Evolutionary conservation across 352 stramenopile species (phyloP).

Genomic region (Phytophthora boehmeriae): DNA sequence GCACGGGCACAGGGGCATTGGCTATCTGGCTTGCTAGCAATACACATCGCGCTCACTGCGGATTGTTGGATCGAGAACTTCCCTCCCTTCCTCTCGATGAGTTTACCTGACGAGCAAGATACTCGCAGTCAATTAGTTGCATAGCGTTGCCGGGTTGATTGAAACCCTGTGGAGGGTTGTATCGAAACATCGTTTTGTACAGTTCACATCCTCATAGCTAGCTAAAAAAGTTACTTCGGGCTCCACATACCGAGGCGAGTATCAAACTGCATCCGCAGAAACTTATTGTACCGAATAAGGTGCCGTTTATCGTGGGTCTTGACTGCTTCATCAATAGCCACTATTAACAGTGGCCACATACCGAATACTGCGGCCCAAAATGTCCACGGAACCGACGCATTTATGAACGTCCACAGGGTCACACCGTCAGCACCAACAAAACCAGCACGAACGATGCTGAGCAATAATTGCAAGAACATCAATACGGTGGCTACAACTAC

Average conservation of each 20-base stretch:
- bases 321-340: constrained; percentile 67
- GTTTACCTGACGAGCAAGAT: too few species aligned
- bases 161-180: not conserved
- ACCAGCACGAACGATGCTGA: constrained; percentile 51
- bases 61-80: too few species aligned
- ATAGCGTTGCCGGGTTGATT: not conserved
- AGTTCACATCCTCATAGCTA: too few species aligned
- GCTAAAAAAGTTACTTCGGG: constrained; percentile 66
- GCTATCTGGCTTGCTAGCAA: too few species aligned
- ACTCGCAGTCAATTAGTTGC: not conserved
- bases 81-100: too few species aligned
- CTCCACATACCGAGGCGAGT: constrained; percentile 90
- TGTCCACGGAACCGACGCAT: constrained; percentile 56
- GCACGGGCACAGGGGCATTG: too few species aligned
- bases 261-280: constrained; percentile 89
- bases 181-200: too few species aligned
- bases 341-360: constrained; percentile 68
- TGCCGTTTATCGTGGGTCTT: constrained; percentile 82
- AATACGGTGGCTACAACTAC: constrained; percentile 40
- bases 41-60: too few species aligned
- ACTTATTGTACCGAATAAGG: constrained; percentile 84
- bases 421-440: constrained; percentile 55
- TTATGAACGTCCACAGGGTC: constrained; percentile 54
- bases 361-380: constrained; percentile 56
- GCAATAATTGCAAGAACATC: constrained; percentile 51